Conservation (phyloP, 345 rosid species). For the Carallia brachiata region DNA sequence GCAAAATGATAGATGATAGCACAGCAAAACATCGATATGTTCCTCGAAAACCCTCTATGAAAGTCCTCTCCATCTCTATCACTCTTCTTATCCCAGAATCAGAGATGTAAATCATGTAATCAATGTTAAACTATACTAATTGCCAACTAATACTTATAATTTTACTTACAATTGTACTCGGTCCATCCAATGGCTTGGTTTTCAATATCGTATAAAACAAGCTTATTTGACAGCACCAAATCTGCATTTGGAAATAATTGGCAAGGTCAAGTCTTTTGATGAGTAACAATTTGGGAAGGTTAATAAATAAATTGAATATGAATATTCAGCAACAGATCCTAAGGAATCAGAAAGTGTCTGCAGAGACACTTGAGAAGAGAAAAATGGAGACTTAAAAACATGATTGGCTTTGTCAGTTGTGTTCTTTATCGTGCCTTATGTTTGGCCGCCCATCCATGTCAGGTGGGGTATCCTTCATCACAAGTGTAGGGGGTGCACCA, state of each 20-base stretch:
- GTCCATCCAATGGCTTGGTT: slow-evolving; percentile 72
- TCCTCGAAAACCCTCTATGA: neutral
- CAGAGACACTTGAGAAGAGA: neutral
- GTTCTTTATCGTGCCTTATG: neutral
- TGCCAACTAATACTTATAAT: slow-evolving; percentile 51
- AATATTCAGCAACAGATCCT: neutral
- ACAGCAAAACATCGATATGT: too few species aligned
- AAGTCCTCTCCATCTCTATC: too few species aligned
- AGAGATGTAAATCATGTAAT: neutral
- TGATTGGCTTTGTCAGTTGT: neutral
- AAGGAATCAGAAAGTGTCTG: neutral
- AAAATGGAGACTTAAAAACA: neutral
- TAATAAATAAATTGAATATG: neutral
- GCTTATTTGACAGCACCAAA: slow-evolving; percentile 69
- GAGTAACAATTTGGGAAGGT: neutral
- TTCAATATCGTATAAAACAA: slow-evolving; percentile 68
- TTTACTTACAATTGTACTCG: slow-evolving; percentile 67
- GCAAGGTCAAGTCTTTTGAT: neutral
- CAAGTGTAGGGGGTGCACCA: neutral
- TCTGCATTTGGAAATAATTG: slow-evolving; percentile 37
- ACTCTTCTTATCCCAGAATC: too few species aligned
- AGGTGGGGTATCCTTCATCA: neutral
- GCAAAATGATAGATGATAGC: too few species aligned
- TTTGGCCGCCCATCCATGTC: neutral
- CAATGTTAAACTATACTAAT: neutral